phyloP scores from a whole-genome alignment of 202 grass and related monocot species.

The Miscanthus sacchariflorus region DNA sequence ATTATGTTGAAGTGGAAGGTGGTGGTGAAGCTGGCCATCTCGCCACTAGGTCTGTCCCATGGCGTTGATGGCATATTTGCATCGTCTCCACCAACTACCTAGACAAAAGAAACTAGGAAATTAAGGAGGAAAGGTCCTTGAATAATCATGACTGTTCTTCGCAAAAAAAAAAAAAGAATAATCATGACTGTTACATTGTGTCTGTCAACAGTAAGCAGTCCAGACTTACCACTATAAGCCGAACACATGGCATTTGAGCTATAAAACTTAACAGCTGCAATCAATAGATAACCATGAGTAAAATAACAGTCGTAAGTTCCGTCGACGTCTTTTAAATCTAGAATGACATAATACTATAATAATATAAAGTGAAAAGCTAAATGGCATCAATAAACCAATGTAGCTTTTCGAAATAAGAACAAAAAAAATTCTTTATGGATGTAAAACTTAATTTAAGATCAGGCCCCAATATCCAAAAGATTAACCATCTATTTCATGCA shows the following conservation, averaged over 20 bases:
- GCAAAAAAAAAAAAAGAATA: no score
- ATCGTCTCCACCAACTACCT: slow-evolving; percentile 78
- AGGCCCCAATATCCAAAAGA: not conserved
- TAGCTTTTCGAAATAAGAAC: not conserved
- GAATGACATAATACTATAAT: not conserved
- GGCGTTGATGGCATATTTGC: slow-evolving; percentile 47
- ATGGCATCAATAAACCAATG: not conserved
- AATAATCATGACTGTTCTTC: no score
- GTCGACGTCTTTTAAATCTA: not conserved
- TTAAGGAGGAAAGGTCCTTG: slow-evolving; percentile 23
- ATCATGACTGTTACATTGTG: slow-evolving; percentile 7
- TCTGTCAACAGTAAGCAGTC: slow-evolving; percentile 33
- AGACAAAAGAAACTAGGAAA: slow-evolving; percentile 49
- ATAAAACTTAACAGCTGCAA: slow-evolving; percentile 91
- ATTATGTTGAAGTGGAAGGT: no score
- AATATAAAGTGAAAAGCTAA: slow-evolving; percentile 10
- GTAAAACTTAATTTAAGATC: no score
- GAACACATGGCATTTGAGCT: slow-evolving; percentile 82
- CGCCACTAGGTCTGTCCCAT: no score
- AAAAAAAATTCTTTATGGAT: not conserved
- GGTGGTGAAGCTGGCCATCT: no score
- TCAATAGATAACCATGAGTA: slow-evolving; percentile 32
- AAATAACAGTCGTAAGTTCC: not conserved
- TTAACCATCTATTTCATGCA: slow-evolving; percentile 4
- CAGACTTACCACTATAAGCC: slow-evolving; percentile 87